Percentiles rank a stretch among this genome's conserved stretches.
These are phyloP conservation scores for Medicago arabica DNA, from an alignment of 306 rosid species.

Conservation along the genomic window DNA sequence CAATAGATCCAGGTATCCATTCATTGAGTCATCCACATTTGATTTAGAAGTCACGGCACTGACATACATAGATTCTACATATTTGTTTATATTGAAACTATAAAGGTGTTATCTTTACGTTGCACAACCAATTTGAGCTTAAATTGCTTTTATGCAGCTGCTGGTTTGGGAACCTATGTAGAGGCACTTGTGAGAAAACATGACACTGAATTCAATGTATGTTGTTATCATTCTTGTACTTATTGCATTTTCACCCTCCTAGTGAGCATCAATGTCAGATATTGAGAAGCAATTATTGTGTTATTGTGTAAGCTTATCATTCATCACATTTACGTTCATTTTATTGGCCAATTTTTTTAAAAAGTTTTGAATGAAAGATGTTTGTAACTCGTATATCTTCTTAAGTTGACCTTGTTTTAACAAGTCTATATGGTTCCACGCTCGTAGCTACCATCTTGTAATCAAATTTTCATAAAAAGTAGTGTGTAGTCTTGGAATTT, in stretches of 20 bases:
- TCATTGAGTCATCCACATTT: slow-evolving; percentile 28
- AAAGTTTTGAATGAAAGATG: neutral
- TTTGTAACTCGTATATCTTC: neutral
- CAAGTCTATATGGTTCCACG: too few species aligned
- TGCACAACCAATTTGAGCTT: slow-evolving; percentile 21
- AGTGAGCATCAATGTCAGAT: neutral
- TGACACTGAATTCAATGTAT: slow-evolving; percentile 90
- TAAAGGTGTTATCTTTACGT: neutral
- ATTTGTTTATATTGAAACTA: slow-evolving; percentile 15
- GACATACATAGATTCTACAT: slow-evolving; percentile 1
- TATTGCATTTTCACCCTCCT: slow-evolving; percentile 4
- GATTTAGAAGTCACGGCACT: neutral
- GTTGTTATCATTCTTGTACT: slow-evolving; percentile 44
- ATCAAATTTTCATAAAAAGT: too few species aligned
- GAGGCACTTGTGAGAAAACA: slow-evolving; percentile 97
- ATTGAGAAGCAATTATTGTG: slow-evolving; percentile 6
- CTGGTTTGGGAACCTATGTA: slow-evolving; percentile 96
- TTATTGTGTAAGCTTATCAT: neutral
- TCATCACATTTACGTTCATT: neutral
- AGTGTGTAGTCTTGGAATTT: too few species aligned
- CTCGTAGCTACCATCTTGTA: too few species aligned
- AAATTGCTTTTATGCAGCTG: slow-evolving; percentile 68
- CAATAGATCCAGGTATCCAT: slow-evolving; percentile 84
- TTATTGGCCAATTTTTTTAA: too few species aligned
- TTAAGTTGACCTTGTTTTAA: too few species aligned